Percentiles rank a stretch among this genome's conserved stretches.
These are phyloP conservation scores for Hypomontagnella monticulosa DNA, from an alignment of 495 filamentous ascomycete species.

Conservation along the genomic window DNA sequence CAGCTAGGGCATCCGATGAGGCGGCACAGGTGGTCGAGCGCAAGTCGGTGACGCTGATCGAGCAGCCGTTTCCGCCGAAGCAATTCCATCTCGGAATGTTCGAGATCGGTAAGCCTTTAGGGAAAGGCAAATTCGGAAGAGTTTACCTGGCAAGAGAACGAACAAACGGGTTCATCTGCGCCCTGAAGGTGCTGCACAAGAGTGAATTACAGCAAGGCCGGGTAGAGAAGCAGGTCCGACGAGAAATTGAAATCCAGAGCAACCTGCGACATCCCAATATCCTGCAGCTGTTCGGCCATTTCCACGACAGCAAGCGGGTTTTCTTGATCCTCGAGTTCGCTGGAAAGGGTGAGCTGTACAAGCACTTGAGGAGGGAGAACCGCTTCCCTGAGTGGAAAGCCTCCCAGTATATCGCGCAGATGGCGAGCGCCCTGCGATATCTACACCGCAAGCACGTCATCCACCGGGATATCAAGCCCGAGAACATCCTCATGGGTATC, in stretches of 20 bases:
- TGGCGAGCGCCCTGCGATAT: slow-evolving; percentile 92
- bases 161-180: slow-evolving; percentile 90
- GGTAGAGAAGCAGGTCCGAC: slow-evolving; percentile 95
- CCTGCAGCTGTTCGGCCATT: slow-evolving; percentile 91
- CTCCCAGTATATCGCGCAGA: slow-evolving; percentile 97
- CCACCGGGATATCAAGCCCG: slow-evolving; percentile 98
- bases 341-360: slow-evolving; percentile 95
- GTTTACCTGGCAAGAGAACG: slow-evolving; percentile 96
- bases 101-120: slow-evolving; percentile 94
- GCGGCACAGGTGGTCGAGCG: slow-evolving; percentile 57
- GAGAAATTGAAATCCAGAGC: slow-evolving; percentile 98
- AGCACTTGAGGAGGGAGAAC: slow-evolving; percentile 88
- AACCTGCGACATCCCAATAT: slow-evolving; percentile 97
- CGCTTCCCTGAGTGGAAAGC: slow-evolving; percentile 96
- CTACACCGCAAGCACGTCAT: slow-evolving; percentile 98
- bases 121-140: slow-evolving; percentile 97
- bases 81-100: slow-evolving; percentile 98
- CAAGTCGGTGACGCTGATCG: slow-evolving; percentile 61
- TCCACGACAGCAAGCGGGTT: slow-evolving; percentile 95
- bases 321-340: slow-evolving; percentile 97
- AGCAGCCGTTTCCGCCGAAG: slow-evolving; percentile 69
- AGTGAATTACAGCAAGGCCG: slow-evolving; percentile 85
- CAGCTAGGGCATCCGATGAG: slow-evolving; percentile 65
- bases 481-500: slow-evolving; percentile 97
- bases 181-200: slow-evolving; percentile 96